A percentile compares a stretch with the other conserved stretches of the same genome.
phyloP scores from a whole-genome alignment of 2,329 filamentous ascomycete genomes.

The Cladosporium sphaerospermum region DNA sequence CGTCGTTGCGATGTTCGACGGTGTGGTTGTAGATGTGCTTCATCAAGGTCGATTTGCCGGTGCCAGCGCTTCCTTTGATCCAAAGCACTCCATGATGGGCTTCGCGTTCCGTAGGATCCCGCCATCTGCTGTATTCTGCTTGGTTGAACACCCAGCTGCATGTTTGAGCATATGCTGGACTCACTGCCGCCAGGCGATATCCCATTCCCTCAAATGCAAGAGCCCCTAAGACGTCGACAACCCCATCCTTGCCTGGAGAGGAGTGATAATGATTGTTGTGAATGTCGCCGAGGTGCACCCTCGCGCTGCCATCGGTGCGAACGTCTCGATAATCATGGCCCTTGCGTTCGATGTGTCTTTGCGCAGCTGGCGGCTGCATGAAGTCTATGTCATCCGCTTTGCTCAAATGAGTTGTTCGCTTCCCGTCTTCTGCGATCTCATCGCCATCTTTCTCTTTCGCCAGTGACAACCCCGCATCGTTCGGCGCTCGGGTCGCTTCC shows the following conservation, averaged over 20 bases:
- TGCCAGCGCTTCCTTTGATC: conserved; percentile 17
- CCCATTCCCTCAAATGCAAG: background rate
- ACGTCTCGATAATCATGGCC: too few relatives aligned
- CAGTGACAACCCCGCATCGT: too few relatives aligned
- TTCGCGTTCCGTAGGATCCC: background rate
- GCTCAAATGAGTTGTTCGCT: too few relatives aligned
- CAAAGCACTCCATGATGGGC: conserved; percentile 10
- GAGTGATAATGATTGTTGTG: background rate
- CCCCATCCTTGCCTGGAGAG: background rate
- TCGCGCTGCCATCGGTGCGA: background rate
- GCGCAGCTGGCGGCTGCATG: too few relatives aligned
- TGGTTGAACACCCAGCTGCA: conserved; percentile 5
- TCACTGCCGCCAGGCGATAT: background rate
- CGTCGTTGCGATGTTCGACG: background rate
- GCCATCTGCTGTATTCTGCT: conserved; percentile 1
- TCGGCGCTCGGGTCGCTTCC: too few relatives aligned
- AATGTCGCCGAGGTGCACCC: background rate
- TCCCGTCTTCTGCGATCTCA: too few relatives aligned
- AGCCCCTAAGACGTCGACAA: background rate
- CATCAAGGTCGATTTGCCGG: conserved; percentile 16
- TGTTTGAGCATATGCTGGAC: background rate
- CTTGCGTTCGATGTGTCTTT: too few relatives aligned
- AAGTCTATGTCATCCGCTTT: too few relatives aligned
- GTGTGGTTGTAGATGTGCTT: background rate
- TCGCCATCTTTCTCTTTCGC: too few relatives aligned